phyloP scores from a whole-genome alignment of 495 filamentous ascomycete genomes.

The Penicillium lagena region DNA sequence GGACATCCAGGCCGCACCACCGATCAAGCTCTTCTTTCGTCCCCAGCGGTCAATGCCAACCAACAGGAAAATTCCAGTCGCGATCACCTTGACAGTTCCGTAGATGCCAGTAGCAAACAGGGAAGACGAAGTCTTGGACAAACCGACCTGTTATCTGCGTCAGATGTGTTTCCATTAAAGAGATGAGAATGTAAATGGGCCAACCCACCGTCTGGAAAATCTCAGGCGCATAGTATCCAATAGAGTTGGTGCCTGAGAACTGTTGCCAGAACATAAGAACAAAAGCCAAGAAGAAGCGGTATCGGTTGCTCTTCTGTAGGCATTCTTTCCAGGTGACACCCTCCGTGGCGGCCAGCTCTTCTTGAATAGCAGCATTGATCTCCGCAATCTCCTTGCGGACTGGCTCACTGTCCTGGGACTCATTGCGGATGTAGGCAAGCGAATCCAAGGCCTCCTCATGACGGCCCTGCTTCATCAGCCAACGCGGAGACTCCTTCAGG shows the following conservation, averaged over 20 bases:
- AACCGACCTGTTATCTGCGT: conserved; percentile 18
- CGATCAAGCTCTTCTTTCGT: conserved; percentile 59
- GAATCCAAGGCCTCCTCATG: conserved; percentile 37
- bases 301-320: conserved; percentile 29
- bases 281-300: conserved; percentile 38
- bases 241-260: conserved; percentile 45
- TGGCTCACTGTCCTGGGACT: conserved; percentile 25
- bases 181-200: too few species aligned
- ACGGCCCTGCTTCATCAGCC: conserved; percentile 44
- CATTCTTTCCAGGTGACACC: conserved; percentile 36
- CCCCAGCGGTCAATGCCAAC: conserved; percentile 67
- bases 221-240: conserved; percentile 46
- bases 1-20: conserved; percentile 61
- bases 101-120: conserved; percentile 49
- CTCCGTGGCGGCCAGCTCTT: conserved; percentile 35
- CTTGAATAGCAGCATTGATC: conserved; percentile 38
- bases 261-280: conserved; percentile 49
- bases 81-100: conserved; percentile 45
- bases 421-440: conserved; percentile 38
- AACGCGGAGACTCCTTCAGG: conserved; percentile 49
- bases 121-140: conserved; percentile 32
- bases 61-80: conserved; percentile 56
- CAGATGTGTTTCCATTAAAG: too few species aligned
- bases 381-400: conserved; percentile 58
- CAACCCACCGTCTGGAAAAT: conserved; percentile 31